These are phyloP conservation scores for Berkeleyomyces basicola DNA, from an alignment of 2,329 filamentous ascomycete genomes.

Conservation along the genomic window DNA sequence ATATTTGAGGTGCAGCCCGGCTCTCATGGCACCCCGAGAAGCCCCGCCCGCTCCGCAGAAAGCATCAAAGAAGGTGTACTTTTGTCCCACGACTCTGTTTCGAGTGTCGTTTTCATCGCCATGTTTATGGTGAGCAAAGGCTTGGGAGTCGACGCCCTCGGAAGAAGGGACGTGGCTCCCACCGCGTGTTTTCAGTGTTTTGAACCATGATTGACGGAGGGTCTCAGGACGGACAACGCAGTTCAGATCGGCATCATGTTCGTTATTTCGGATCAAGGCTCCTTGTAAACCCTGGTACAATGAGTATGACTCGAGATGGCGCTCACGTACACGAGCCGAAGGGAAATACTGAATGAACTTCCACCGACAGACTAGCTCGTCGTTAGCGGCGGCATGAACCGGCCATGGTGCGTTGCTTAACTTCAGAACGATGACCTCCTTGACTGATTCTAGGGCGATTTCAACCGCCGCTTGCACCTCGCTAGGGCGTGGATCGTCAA, in stretches of 20 bases:
- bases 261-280: slow-evolving; percentile 21
- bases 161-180: slow-evolving; percentile 7
- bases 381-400: slow-evolving; percentile 20
- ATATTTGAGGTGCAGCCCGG: slow-evolving; percentile 41
- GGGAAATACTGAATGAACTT: slow-evolving; percentile 23
- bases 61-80: slow-evolving; percentile 52
- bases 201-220: slow-evolving; percentile 21
- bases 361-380: slow-evolving; percentile 36
- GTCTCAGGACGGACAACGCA: slow-evolving; percentile 20
- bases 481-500: slow-evolving; percentile 20
- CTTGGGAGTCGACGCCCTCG: not conserved
- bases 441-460: slow-evolving; percentile 24
- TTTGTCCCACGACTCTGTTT: slow-evolving; percentile 21
- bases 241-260: slow-evolving; percentile 19
- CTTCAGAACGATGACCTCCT: slow-evolving; percentile 26
- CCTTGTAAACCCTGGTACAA: slow-evolving; percentile 22
- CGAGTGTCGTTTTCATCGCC: not conserved
- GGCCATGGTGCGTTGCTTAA: slow-evolving; percentile 40
- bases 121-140: not conserved
- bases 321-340: slow-evolving; percentile 10
- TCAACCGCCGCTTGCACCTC: slow-evolving; percentile 27
- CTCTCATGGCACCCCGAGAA: slow-evolving; percentile 42
- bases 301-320: slow-evolving; percentile 14
- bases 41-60: slow-evolving; percentile 61
- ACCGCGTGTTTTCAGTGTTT: slow-evolving; percentile 6